Conservation (phyloP, 2,329 filamentous ascomycete species). For the Endothia cerciana region DNA sequence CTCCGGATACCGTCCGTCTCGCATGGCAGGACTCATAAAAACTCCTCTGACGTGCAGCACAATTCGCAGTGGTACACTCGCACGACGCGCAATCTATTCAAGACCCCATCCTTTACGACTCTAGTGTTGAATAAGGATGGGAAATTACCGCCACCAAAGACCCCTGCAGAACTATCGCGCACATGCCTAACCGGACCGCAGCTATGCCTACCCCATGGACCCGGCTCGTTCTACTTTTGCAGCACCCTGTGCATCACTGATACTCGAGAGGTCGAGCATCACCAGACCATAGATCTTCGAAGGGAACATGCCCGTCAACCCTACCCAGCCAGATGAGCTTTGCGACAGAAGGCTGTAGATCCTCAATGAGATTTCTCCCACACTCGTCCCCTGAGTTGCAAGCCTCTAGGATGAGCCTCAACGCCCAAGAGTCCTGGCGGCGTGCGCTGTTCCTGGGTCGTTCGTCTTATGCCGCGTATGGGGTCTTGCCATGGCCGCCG, state of each 20-base stretch:
- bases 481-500: too few species aligned
- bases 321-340: neutral
- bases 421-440: neutral
- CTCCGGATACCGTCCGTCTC: too few species aligned
- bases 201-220: too few species aligned
- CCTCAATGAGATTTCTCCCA: neutral
- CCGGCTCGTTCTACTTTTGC: too few species aligned
- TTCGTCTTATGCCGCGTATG: neutral
- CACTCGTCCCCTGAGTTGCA: neutral
- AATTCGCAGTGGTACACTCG: too few species aligned
- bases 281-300: neutral
- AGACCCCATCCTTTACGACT: too few species aligned
- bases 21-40: neutral
- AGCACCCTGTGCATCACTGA: too few species aligned
- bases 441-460: neutral
- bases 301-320: neutral
- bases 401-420: neutral
- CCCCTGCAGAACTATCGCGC: too few species aligned
- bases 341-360: neutral
- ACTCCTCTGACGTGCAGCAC: neutral
- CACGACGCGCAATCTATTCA: too few species aligned
- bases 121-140: too few species aligned
- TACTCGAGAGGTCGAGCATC: neutral
- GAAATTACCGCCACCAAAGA: too few species aligned
- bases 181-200: too few species aligned